These are phyloP conservation scores for Aspergillus sp. DNA, from an alignment of 2,329 filamentous ascomycete species.

Conservation along the genomic window DNA sequence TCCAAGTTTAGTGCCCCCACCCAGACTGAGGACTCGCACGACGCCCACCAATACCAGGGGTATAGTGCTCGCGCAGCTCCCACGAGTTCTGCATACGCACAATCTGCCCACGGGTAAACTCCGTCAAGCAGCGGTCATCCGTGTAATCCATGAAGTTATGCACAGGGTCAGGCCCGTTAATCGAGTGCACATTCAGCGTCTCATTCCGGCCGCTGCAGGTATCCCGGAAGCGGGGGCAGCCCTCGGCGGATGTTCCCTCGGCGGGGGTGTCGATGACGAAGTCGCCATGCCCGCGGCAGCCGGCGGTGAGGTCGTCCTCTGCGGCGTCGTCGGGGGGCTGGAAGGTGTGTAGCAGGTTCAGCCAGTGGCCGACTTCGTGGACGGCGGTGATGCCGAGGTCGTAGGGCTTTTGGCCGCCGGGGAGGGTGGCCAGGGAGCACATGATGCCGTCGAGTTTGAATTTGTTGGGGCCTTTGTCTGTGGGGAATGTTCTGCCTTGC, in stretches of 20 bases:
- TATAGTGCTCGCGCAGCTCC: background rate
- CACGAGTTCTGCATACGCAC: conserved; percentile 7
- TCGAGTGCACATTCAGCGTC: background rate
- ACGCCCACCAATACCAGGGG: background rate
- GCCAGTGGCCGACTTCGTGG: conserved; percentile 13
- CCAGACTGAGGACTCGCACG: background rate
- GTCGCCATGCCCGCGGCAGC: conserved; percentile 8
- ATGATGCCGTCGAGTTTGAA: conserved; percentile 10
- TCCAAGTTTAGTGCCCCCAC: background rate
- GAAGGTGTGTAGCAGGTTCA: conserved; percentile 14
- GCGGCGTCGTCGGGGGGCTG: background rate
- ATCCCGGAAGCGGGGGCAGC: background rate
- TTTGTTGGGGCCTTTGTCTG: background rate
- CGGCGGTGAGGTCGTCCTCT: background rate
- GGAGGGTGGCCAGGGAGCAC: conserved; percentile 2
- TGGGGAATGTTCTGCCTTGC: conserved; percentile 1
- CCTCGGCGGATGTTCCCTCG: conserved; percentile 2
- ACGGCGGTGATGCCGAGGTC: conserved; percentile 10
- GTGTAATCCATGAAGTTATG: conserved; percentile 14
- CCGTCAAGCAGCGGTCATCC: conserved; percentile 2
- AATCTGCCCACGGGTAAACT: conserved; percentile 6
- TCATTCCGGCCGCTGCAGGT: conserved; percentile 3
- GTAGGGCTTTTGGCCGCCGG: conserved; percentile 8
- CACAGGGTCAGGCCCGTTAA: background rate
- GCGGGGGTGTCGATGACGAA: conserved; percentile 10